Evolutionary conservation across 1,284 basidiomycete genomes (phyloP).

Genomic region (Rhodotorula sp.): DNA sequence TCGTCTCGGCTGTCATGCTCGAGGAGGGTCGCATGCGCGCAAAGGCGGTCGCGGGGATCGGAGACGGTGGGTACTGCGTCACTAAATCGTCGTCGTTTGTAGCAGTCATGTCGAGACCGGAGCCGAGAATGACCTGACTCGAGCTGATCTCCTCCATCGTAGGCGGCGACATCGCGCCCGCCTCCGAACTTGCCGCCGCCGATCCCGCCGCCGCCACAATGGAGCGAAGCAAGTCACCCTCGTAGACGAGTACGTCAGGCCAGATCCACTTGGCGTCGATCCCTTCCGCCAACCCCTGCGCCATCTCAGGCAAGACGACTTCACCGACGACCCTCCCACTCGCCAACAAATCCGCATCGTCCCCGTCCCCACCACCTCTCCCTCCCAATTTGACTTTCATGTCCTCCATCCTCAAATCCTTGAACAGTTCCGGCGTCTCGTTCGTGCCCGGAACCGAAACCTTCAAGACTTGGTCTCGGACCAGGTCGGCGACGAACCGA

Average conservation of each 20-base stretch:
- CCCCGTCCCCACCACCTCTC: conserved; percentile 17
- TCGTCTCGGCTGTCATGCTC: conserved; percentile 33
- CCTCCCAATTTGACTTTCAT: conserved; percentile 37
- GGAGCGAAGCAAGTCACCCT: conserved; percentile 35
- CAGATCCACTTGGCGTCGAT: conserved; percentile 40
- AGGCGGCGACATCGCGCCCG: background rate
- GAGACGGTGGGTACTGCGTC: conserved; percentile 38
- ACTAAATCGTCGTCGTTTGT: conserved; percentile 2
- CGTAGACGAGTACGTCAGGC: conserved; percentile 44
- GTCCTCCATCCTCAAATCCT: conserved; percentile 41
- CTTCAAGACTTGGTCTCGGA: conserved; percentile 11
- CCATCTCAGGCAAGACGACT: conserved; percentile 35
- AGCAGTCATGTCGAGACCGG: background rate
- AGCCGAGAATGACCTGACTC: too few species aligned
- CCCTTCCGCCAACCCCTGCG: conserved; percentile 24
- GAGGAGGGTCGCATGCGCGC: conserved; percentile 38
- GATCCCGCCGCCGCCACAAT: background rate
- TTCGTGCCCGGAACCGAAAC: conserved; percentile 30
- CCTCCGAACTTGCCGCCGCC: background rate
- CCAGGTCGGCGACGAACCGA: conserved; percentile 24
- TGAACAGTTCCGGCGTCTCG: conserved; percentile 40
- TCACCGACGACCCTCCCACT: conserved; percentile 41
- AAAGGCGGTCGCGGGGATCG: conserved; percentile 41
- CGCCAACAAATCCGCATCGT: conserved; percentile 37
- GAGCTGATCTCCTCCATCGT: too few species aligned